Evolutionary conservation across 352 stramenopile genomes (phyloP), one percentile per base, ranked within the genome.

Genomic region (Phytophthora litchii): DNA sequence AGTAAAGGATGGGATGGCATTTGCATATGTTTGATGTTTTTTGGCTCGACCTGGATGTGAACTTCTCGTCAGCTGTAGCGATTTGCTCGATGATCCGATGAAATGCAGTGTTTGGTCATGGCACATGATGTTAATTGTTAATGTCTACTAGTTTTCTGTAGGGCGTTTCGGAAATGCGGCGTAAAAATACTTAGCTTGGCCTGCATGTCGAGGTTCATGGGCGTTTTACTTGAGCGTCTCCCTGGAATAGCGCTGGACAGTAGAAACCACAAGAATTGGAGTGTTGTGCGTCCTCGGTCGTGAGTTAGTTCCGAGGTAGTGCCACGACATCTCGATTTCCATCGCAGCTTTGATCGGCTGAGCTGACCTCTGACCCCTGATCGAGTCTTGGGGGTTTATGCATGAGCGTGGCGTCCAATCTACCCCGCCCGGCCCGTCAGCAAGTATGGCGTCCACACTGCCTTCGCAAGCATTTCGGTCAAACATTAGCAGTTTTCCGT

Each of bases 131-230:
- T n/a, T n/a, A n/a, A n/a, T n/a, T n/a, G n/a, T n/a, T n/a, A n/a
- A n/a, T n/a, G n/a, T n/a, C n/a, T n/a, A n/a, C n/a, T n/a, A n/a
- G n/a, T n/a, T n/a, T 27, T 27, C 2, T 17, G 29, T 34, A 58
- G 40, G 53, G 53, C 46, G 60, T 68, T 68, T 68, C 53, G 32
- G 21, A 53, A 64, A 51, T 45, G 38, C 10, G 37, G 12, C 12
- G 54, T 51, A 69, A 65, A 69, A 69, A 69, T 67, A 67, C 59
- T 67, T 49, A 8, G 23, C n/a, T n/a, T 27, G 23, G 3, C 23
- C 7, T 34, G 3, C 29, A 34, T 34, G 29, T 12, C 10, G 7
- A 34, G 3, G 29, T 34, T 34, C 29, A 34, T 34, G 29, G 29
- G 29, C 55, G 61, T 70, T 70, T 70, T 65, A 46, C 41, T 7